Base-by-base conservation (phyloP, 352 stramenopile species). In the Thalassiosira pacifica region DNA sequence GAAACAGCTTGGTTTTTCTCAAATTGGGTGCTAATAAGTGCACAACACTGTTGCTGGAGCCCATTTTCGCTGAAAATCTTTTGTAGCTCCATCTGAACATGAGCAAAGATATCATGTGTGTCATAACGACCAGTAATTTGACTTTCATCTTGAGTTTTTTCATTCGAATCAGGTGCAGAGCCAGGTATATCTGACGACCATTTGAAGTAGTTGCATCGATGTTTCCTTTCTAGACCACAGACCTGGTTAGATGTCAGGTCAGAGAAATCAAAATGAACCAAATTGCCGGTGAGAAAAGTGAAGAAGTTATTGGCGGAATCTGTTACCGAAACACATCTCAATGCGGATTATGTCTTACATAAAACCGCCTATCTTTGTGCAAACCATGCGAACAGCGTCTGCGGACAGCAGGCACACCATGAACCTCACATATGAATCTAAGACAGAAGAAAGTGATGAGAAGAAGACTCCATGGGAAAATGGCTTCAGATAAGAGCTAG, bases 331-430 rank as follows among this genome's bases (percentile, higher is more conserved):
- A 53, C 42, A 22, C 16, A 34, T n/a, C 29, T 34, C 59, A n/a
- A 68, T 18, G 10, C 71, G 60, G 32, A 61, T 67, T 9, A 82
- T n/a, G n/a, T n/a, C n/a, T n/a, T n/a, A n/a, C 92, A 87, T 96
- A 95, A 78, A 96, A 96, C 40, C 92, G 76, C 40, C 88, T 80
- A 67, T 95, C 86, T 57, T 93, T 94, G 81, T 95, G 84, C 32
- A 85, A 79, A n/a, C 92, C 92, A 76, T 89, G 80, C 26, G 81
- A 89, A 61, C 86, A 93, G 31, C 91, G 82, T 52, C 92, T 79
- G 34, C 92, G 66, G 3, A 95, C 92, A 71, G 92, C 92, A 69
- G 89, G 88, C 65, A 94, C 83, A 59, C 85, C 78, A 76, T 94
- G 90, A 16, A 85, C 69, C 31, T 93, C 75, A 78, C 92, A 96